Base-by-base conservation (phyloP, 306 rosid species). In the Inga leiocalycina region DNA sequence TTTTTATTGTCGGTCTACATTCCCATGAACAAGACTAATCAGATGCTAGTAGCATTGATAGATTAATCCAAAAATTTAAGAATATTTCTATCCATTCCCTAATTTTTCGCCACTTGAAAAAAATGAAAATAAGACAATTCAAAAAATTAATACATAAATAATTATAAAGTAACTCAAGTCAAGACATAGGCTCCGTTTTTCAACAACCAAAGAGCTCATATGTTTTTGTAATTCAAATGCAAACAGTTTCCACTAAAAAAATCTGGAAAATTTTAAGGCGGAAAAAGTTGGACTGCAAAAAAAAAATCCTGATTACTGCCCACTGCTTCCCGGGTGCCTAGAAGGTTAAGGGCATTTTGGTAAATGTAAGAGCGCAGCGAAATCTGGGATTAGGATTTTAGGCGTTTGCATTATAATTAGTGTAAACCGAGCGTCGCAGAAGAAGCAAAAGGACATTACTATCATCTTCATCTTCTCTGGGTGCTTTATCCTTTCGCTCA, bases 401-500 rank as follows among this genome's bases (percentile, higher is more conserved):
- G 17, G 32, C 68, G 37, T 1, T 10, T 13, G 8, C 7, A 30
- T 6, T 4, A 37, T 37, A 37, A 0, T 37, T 39, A 24, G 22
- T 7, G 43, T 15, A 34, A 22, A 19, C 10, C 20, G 35, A 30
- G 71, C 10, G 41, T 64, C 46, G 8, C 74, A 8, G 15, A 19
- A 17, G 30, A 6, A 20, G 74, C 49, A 9, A 37, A 39, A 19
- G 74, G 49, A 39, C 27, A 9, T 39, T n/a, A 37, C n/a, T 4
- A 12, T 70, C 75, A 22, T 71, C 75, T n/a, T 71, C 74, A 8
- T 71, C 75, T 41, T 39, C 30, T 19, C 41, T 10, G 3, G 19
- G 20, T 51, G 17, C 76, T 65, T 75, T 86, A 82, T 89, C 91
- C 81, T 56, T 64, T 75, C 22, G 45, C 85, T 7, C 46, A 19